A percentile compares a stretch with the other conserved stretches of the same genome.
phyloP scores from a whole-genome alignment of 2,329 filamentous ascomycete species.

The Bipolaris cookei region DNA sequence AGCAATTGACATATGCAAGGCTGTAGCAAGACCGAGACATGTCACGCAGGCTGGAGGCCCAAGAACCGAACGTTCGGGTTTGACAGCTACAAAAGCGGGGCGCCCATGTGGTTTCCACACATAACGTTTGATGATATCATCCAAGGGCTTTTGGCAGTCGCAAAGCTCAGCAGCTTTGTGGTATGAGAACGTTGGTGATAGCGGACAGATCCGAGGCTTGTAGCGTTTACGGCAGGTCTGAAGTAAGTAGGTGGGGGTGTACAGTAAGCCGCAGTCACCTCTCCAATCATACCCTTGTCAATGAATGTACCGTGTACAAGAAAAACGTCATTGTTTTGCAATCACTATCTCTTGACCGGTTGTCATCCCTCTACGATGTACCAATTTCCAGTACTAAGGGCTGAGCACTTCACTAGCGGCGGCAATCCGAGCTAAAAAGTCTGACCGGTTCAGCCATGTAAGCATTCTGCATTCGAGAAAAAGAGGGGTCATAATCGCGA shows the following conservation, averaged over 20 bases:
- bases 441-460: not conserved
- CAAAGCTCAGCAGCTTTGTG: not conserved
- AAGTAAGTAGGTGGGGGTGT: not conserved
- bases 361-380: not conserved
- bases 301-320: not conserved
- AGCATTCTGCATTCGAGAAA: not conserved
- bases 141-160: not conserved
- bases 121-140: not conserved
- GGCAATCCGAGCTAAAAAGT: not conserved
- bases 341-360: not conserved
- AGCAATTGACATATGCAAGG: not conserved
- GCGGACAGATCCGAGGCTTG: not conserved
- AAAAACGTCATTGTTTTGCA: not conserved
- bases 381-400: not conserved
- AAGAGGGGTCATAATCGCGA: not conserved
- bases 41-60: not conserved
- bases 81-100: not conserved
- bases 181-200: not conserved
- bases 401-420: not conserved
- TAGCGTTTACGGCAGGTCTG: not conserved
- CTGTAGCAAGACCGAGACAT: not conserved
- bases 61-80: not conserved
- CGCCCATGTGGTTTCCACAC: not conserved
- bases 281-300: not conserved
- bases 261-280: not conserved